Conservation (phyloP, 2,329 filamentous ascomycete species). For the Talaromyces funiculosus region DNA sequence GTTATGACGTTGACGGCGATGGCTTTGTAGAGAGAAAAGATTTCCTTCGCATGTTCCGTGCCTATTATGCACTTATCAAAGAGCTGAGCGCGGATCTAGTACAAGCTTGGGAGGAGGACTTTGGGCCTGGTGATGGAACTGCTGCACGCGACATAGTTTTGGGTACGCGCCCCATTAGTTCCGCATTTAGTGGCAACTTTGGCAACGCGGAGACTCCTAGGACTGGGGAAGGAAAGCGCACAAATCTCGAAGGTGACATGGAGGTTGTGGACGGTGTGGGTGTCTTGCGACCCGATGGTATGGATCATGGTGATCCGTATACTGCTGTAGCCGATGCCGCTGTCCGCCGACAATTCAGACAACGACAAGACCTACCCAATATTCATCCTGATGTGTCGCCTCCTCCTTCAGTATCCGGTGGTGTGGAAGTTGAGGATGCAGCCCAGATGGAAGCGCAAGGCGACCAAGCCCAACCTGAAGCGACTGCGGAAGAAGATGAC, state of each 20-base stretch:
- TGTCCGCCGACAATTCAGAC: slow-evolving; percentile 24
- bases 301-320: slow-evolving; percentile 57
- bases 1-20: slow-evolving; percentile 86
- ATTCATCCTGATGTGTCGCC: slow-evolving; percentile 13
- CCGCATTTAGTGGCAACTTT: slow-evolving; percentile 66
- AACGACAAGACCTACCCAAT: slow-evolving; percentile 7
- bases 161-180: slow-evolving; percentile 70
- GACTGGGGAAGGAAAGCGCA: slow-evolving; percentile 61
- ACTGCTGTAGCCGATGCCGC: slow-evolving; percentile 52
- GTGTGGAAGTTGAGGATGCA: slow-evolving; percentile 8
- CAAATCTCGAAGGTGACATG: slow-evolving; percentile 58
- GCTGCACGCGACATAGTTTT: slow-evolving; percentile 67
- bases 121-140: slow-evolving; percentile 58
- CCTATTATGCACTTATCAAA: slow-evolving; percentile 85
- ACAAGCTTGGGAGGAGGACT: slow-evolving; percentile 70
- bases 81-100: slow-evolving; percentile 83
- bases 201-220: slow-evolving; percentile 58
- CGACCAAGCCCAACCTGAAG: slow-evolving; percentile 6
- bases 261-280: slow-evolving; percentile 57
- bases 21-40: slow-evolving; percentile 80
- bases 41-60: slow-evolving; percentile 84
- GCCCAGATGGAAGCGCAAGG: not conserved
- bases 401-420: slow-evolving; percentile 7
- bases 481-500: not conserved
- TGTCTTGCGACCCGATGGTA: slow-evolving; percentile 55